Percentiles rank a stretch among this genome's conserved stretches.
Conservation (phyloP, 108 stramenopile genomes). For the Cyclostephanos tholiformis region DNA sequence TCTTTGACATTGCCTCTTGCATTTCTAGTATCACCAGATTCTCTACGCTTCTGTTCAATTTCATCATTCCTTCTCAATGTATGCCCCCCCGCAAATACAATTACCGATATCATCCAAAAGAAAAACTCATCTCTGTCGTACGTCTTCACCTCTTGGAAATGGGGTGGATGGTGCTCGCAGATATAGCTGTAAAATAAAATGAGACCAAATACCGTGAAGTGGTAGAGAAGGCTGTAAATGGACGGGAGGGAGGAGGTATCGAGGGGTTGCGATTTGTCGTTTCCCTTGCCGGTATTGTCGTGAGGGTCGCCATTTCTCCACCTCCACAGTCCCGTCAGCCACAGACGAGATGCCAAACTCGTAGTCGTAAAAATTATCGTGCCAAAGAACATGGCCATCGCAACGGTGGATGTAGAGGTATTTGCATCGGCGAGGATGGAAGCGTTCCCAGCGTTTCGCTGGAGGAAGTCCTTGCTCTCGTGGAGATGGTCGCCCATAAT, state of each 20-base stretch:
- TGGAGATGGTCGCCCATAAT: slow-evolving; percentile 3
- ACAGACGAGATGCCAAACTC: slow-evolving; percentile 55
- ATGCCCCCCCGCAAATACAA: slow-evolving; percentile 52
- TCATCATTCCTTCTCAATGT: slow-evolving; percentile 54
- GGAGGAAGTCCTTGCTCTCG: background rate
- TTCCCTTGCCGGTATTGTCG: background rate
- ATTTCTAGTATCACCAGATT: slow-evolving; percentile 3
- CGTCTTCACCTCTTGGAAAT: slow-evolving; percentile 72
- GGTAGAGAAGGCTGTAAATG: slow-evolving; percentile 72
- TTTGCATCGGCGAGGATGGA: slow-evolving; percentile 21
- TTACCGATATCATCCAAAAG: slow-evolving; percentile 70
- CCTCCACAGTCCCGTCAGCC: slow-evolving; percentile 54
- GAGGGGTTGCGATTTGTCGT: slow-evolving; percentile 48
- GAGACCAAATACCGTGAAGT: slow-evolving; percentile 70
- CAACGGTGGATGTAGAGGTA: slow-evolving; percentile 57
- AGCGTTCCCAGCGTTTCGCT: slow-evolving; percentile 11
- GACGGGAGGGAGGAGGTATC: slow-evolving; percentile 62
- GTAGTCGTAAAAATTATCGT: slow-evolving; percentile 70
- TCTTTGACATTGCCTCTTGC: slow-evolving; percentile 3
- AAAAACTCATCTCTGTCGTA: slow-evolving; percentile 88
- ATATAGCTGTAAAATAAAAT: slow-evolving; percentile 84
- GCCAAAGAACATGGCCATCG: slow-evolving; percentile 80
- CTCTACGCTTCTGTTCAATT: background rate
- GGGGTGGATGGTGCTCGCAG: slow-evolving; percentile 86
- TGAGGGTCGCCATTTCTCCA: slow-evolving; percentile 30